Evolutionary conservation across 192 early-diverging fungal genomes (phyloP).

Genomic region (Geranomyces michiganensis): DNA sequence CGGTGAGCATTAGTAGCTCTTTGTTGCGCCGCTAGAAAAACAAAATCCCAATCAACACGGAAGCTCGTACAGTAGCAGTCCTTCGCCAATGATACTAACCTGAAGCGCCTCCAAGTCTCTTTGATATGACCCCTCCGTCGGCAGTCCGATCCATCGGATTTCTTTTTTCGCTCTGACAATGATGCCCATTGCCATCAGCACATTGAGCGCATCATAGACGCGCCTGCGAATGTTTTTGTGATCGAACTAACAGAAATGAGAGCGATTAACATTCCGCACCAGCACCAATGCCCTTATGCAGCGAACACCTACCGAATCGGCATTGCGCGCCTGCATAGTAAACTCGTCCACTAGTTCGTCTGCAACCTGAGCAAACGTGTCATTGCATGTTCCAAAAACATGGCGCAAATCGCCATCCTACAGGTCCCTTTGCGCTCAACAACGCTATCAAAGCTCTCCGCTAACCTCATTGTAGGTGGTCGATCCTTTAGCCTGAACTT

Average conservation of each 20-base stretch:
- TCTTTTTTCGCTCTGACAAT: constrained; percentile 68
- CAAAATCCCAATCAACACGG: not conserved
- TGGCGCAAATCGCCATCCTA: not conserved
- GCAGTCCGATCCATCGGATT: constrained; percentile 67
- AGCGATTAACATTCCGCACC: not conserved
- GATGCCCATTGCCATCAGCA: constrained; percentile 65
- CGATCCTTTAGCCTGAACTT: constrained; percentile 57
- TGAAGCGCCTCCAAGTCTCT: constrained; percentile 24
- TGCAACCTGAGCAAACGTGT: constrained; percentile 41
- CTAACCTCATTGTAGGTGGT: constrained; percentile 67
- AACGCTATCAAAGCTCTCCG: not conserved
- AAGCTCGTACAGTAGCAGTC: not conserved
- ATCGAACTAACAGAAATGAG: constrained; percentile 35
- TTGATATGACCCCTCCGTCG: constrained; percentile 31
- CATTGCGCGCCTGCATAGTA: constrained; percentile 33
- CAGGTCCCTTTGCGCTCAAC: not conserved
- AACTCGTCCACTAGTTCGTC: constrained; percentile 56
- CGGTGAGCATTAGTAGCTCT: constrained; percentile 7
- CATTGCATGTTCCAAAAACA: not conserved
- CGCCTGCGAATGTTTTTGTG: constrained; percentile 70
- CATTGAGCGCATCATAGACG: constrained; percentile 74
- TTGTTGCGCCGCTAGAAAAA: constrained; percentile 19
- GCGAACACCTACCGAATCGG: constrained; percentile 14
- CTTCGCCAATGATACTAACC: constrained; percentile 5
- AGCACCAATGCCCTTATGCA: not conserved